Base-by-base conservation (phyloP, 192 early-diverging fungal species). In the Coemansia sp. region DNA sequence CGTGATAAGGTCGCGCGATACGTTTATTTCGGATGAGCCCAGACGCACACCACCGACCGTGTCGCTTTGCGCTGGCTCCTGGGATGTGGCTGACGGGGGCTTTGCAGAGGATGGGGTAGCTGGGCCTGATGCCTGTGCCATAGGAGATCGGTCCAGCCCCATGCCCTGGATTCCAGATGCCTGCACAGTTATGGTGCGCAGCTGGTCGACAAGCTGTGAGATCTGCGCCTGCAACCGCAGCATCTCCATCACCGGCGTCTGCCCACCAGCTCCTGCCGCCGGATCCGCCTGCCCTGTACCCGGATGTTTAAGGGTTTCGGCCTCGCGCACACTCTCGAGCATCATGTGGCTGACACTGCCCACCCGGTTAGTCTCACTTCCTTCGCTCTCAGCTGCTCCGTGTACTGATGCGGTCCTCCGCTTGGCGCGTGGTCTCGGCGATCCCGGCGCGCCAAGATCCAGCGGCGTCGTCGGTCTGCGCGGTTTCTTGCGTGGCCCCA, bases 151-250 rank as follows among this genome's bases (percentile, higher is more conserved):
- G n/a, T n/a, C n/a, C n/a, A n/a, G n/a, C 18, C 19, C 39, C 14
- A 20, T 18, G 3, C 9, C 9, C 19, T 5, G 8, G 35, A 53
- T 28, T 22, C 63, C 70, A 0, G 72, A 63, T 20, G 39, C 61
- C n/a, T 47, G 46, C 24, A 75, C 60, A 5, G 72, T 75, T 3
- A 75, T 18, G 37, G 50, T 63, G 38, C 72, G 72, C 36, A 75
- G 55, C 55, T 68, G 60, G 33, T 63, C 65, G 1, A 75, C 65
- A n/a, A 75, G 57, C 4, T 36, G 32, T 3, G 72, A 64, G 13
- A 75, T 75, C 56, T 75, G 72, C 29, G 64, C 59, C 52, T 75
- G 72, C 55, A 75, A 48, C 32, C 72, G 26, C 26, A 75, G 60
- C 72, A 75, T 75, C 30, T 75, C 72, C 55, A 67, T 64, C 3